These are phyloP conservation scores for Yamadazyma sp. DNA, from an alignment of 805 yeast species.

Conservation along the genomic window DNA sequence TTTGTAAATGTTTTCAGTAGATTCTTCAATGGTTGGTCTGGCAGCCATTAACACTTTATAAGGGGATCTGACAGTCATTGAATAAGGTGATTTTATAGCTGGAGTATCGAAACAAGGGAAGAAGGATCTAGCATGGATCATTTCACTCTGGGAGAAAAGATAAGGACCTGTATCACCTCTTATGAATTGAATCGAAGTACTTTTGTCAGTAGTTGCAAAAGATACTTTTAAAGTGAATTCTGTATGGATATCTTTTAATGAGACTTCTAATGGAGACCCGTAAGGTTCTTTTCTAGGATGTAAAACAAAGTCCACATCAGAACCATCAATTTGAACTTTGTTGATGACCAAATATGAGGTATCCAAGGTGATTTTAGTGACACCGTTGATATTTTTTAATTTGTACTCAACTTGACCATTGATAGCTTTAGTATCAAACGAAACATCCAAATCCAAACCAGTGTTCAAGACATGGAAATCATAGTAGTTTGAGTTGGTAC, in stretches of 20 bases:
- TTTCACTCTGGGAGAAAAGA: slow-evolving; percentile 35
- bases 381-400: slow-evolving; percentile 10
- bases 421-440: slow-evolving; percentile 21
- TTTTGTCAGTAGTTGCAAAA: slow-evolving; percentile 26
- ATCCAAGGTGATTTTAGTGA: slow-evolving; percentile 20
- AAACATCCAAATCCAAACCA: slow-evolving; percentile 19
- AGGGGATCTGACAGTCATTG: slow-evolving; percentile 24
- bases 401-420: slow-evolving; percentile 22
- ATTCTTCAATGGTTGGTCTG: slow-evolving; percentile 15
- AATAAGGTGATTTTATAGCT: slow-evolving; percentile 26
- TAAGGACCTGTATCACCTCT: slow-evolving; percentile 33
- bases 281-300: slow-evolving; percentile 15
- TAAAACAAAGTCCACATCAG: slow-evolving; percentile 9
- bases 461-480: slow-evolving; percentile 19
- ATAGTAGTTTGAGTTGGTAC: slow-evolving; percentile 28
- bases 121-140: slow-evolving; percentile 34
- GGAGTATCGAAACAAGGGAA: slow-evolving; percentile 40
- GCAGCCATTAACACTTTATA: slow-evolving; percentile 29
- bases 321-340: slow-evolving; percentile 18
- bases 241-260: not conserved
- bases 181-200: slow-evolving; percentile 35
- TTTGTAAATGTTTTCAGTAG: slow-evolving; percentile 13
- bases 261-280: slow-evolving; percentile 24
- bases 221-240: slow-evolving; percentile 15
- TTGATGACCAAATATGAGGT: slow-evolving; percentile 23